phyloP scores from a whole-genome alignment of 768 basidiomycete genomes.

The Termitomyces bulborhizus region DNA sequence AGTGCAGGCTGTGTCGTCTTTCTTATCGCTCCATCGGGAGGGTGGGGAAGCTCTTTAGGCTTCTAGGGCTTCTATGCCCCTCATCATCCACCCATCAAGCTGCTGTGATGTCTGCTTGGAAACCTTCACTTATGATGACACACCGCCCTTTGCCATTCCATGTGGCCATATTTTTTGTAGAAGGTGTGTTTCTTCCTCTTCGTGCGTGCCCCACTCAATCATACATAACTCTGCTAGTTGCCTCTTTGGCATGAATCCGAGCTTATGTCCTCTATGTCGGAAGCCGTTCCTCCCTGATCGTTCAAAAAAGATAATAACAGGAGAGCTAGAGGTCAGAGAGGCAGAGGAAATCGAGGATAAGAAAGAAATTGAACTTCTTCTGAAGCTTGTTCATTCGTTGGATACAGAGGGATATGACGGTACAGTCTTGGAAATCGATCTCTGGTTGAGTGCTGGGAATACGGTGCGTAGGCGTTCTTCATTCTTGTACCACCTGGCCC shows the following conservation, averaged over 20 bases:
- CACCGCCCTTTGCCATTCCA: slow-evolving; percentile 62
- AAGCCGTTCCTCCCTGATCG: slow-evolving; percentile 15
- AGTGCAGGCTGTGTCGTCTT: background rate
- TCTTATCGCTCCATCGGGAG: background rate
- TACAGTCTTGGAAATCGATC: slow-evolving; percentile 38
- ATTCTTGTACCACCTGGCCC: background rate
- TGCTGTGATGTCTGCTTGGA: slow-evolving; percentile 76
- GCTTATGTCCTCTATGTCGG: slow-evolving; percentile 15
- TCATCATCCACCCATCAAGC: slow-evolving; percentile 65
- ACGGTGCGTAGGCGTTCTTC: slow-evolving; percentile 24
- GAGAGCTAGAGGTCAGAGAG: slow-evolving; percentile 23
- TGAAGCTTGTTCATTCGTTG: slow-evolving; percentile 32
- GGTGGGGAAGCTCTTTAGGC: background rate
- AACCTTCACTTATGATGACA: slow-evolving; percentile 47
- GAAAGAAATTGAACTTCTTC: slow-evolving; percentile 30
- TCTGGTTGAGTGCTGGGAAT: slow-evolving; percentile 45
- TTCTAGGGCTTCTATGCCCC: slow-evolving; percentile 19
- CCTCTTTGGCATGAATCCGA: slow-evolving; percentile 10
- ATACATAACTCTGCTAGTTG: slow-evolving; percentile 5
- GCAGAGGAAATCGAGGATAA: slow-evolving; percentile 27
- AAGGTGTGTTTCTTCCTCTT: slow-evolving; percentile 33
- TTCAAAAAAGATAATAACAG: slow-evolving; percentile 16
- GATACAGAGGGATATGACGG: slow-evolving; percentile 27
- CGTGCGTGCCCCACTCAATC: too few relatives aligned
- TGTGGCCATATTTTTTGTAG: slow-evolving; percentile 77